Conservation (phyloP, 257 asterid genomes). For the Plantago elongata region DNA sequence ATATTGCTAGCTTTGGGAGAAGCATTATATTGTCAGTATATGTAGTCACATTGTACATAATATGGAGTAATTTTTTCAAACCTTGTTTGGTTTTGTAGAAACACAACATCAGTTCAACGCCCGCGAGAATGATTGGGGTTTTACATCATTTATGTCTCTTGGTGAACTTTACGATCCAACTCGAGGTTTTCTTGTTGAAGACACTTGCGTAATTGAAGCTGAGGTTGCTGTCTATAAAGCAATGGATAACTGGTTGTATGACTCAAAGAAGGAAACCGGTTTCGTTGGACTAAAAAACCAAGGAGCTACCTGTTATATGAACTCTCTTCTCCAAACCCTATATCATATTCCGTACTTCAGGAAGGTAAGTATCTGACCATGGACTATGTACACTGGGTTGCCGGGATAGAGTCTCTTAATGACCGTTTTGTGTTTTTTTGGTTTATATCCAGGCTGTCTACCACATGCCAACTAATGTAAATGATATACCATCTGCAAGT, state of each 20-base stretch:
- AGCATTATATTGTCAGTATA: constrained; percentile 8
- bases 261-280: constrained; percentile 69
- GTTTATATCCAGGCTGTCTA: constrained; percentile 47
- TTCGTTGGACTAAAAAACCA: constrained; percentile 66
- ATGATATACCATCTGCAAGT: constrained; percentile 59
- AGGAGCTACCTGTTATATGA: constrained; percentile 73
- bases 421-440: neutral
- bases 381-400: neutral
- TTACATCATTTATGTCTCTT: constrained; percentile 46
- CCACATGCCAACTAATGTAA: constrained; percentile 67
- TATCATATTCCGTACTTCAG: constrained; percentile 64
- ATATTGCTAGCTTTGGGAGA: too few relatives aligned
- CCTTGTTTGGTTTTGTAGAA: constrained; percentile 31
- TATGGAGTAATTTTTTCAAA: neutral
- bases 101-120: constrained; percentile 44
- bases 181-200: constrained; percentile 51
- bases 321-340: constrained; percentile 57
- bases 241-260: constrained; percentile 54
- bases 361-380: constrained; percentile 31
- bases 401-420: neutral
- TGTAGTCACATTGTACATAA: neutral
- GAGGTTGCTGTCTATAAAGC: constrained; percentile 62
- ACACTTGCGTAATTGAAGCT: constrained; percentile 48
- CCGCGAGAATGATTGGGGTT: constrained; percentile 53
- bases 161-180: constrained; percentile 38